Evolutionary conservation across 805 yeast genomes (phyloP), one percentile per base, ranked within the genome.

Genomic region (Schwanniomyces polymorphus): DNA sequence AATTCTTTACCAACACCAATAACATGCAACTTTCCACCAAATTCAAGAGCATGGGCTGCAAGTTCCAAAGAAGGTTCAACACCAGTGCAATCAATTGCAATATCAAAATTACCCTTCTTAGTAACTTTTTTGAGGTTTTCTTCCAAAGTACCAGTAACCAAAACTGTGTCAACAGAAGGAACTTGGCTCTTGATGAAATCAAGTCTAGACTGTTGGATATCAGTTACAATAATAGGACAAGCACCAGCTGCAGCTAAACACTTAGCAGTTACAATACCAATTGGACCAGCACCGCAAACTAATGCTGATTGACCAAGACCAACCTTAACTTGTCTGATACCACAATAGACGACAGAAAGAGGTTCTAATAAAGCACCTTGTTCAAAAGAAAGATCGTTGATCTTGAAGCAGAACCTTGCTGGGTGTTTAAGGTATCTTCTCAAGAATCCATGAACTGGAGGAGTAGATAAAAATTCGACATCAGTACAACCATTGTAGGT

Each of bases 81-180:
- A 33, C 63, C 63, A 8, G 61, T 47, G 14, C 59, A 57, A 42
- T 59, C 63, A 27, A 63, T 56, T 3, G 65, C 54, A 8, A 70
- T 69, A 60, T 73, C 34, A 68, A 42, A 31, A 55, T 55, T 47
- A 70, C 42, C 43, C 29, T 27, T 31, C 16, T 33, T 26, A 26
- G 40, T 63, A 33, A 71, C 65, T 35, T 64, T 67, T 23, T 51
- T 34, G 12, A 78, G 79, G 48, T 72, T 77, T 38, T 75, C 77
- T 35, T 60, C 58, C 44, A 56, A 62, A 2, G 63, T 61, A 49
- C 70, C 69, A 27, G 76, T 72, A 48, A 67, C 64, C 41, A 78
- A 75, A 1, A 82, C 71, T 38, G 39, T 21, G 10, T 67, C 60
- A 43, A 79, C 70, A 28, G 67, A 67, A 11, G 84, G 84, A 21